Conservation (phyloP, 2,329 filamentous ascomycete species). For the Penicillium capsulatum region DNA sequence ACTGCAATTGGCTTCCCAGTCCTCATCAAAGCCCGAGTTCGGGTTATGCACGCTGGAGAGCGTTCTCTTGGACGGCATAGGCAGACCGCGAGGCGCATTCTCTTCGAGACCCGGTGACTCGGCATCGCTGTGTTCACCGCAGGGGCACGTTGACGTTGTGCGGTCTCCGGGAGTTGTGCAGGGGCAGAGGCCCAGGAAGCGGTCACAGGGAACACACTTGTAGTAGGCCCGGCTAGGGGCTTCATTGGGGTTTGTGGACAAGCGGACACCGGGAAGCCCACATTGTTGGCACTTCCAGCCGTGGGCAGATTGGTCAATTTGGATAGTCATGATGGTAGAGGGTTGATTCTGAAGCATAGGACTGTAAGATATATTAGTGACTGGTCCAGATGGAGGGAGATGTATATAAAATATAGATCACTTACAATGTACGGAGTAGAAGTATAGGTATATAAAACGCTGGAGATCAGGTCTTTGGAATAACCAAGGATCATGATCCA, state of each 20-base stretch:
- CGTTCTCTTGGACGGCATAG: not conserved
- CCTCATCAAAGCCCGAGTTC: slow-evolving; percentile 14
- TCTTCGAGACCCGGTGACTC: slow-evolving; percentile 8
- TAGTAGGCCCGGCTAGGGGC: slow-evolving; percentile 10
- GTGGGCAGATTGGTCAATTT: slow-evolving; percentile 1
- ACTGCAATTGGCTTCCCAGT: slow-evolving; percentile 17
- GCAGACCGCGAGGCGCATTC: not conserved
- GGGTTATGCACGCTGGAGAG: slow-evolving; percentile 9
- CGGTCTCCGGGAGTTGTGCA: slow-evolving; percentile 13
- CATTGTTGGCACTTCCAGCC: slow-evolving; percentile 13
- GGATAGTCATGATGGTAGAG: slow-evolving; percentile 2
- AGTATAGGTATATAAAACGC: no score
- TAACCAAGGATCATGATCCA: no score
- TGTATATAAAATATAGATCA: no score
- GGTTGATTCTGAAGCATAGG: not conserved
- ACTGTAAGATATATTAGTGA: no score
- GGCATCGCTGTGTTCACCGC: slow-evolving; percentile 9
- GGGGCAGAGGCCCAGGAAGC: slow-evolving; percentile 13
- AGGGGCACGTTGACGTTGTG: slow-evolving; percentile 13
- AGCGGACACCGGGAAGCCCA: slow-evolving; percentile 14
- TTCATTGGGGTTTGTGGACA: slow-evolving; percentile 2
- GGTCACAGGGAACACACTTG: slow-evolving; percentile 17
- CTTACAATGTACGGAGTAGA: no score
- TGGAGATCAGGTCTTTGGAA: no score
- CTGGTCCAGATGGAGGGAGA: no score